Conservation (phyloP, 768 basidiomycete species). For the Xerocomellus chrysenteron region DNA sequence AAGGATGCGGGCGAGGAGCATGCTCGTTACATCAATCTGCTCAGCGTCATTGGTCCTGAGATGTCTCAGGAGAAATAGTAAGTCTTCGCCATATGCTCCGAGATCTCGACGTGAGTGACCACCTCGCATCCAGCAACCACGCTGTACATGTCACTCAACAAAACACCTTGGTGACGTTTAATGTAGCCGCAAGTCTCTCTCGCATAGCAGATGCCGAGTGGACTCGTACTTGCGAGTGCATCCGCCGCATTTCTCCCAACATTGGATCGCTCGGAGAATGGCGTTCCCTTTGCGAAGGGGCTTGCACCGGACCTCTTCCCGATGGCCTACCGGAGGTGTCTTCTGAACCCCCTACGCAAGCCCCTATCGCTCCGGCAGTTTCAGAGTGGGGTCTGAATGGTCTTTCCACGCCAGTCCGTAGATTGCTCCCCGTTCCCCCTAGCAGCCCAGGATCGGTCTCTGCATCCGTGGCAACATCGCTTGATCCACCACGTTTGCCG, state of each 20-base stretch:
- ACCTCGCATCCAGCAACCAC: slow-evolving; percentile 54
- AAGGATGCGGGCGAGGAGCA: slow-evolving; percentile 72
- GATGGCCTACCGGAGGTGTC: slow-evolving; percentile 27
- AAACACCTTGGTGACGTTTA: slow-evolving; percentile 56
- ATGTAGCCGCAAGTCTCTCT: slow-evolving; percentile 61
- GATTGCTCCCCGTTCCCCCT: slow-evolving; percentile 25
- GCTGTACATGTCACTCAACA: slow-evolving; percentile 58
- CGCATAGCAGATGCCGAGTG: slow-evolving; percentile 81
- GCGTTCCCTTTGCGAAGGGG: slow-evolving; percentile 72
- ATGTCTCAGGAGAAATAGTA: slow-evolving; percentile 81
- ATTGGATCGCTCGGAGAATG: slow-evolving; percentile 74
- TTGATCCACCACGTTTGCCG: slow-evolving; percentile 28
- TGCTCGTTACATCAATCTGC: slow-evolving; percentile 70
- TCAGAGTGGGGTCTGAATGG: slow-evolving; percentile 33
- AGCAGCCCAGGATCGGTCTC: slow-evolving; percentile 13
- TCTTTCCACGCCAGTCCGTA: slow-evolving; percentile 15
- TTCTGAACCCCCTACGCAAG: not conserved
- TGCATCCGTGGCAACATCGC: not conserved
- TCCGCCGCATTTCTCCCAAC: slow-evolving; percentile 62
- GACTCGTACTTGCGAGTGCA: slow-evolving; percentile 67
- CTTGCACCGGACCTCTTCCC: slow-evolving; percentile 53
- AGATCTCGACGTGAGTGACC: not conserved
- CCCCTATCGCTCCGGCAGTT: slow-evolving; percentile 1
- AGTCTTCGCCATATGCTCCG: slow-evolving; percentile 25
- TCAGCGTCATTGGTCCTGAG: slow-evolving; percentile 71